A percentile compares a stretch with the other conserved stretches of the same genome.
phyloP scores from a whole-genome alignment of 352 stramenopile species.

The Halophytophthora batemanensis region DNA sequence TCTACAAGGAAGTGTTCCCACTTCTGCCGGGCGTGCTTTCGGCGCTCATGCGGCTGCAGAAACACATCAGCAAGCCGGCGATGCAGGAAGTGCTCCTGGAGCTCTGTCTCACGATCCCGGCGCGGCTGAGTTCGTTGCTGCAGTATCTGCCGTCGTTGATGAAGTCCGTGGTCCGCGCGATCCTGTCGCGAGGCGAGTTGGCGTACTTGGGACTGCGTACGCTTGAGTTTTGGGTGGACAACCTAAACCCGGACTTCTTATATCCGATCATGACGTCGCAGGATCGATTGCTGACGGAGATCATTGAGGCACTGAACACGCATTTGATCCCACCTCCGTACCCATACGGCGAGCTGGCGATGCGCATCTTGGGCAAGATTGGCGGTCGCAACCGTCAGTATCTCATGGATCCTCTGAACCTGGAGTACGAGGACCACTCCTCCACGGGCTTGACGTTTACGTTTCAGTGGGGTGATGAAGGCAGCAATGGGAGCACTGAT shows the following conservation, averaged over 20 bases:
- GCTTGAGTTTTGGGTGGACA: slow-evolving; percentile 99
- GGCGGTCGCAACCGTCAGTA: slow-evolving; percentile 91
- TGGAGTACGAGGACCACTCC: slow-evolving; percentile 50
- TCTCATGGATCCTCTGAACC: slow-evolving; percentile 77
- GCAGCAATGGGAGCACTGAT: slow-evolving; percentile 13
- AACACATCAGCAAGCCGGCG: slow-evolving; percentile 75
- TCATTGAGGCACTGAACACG: slow-evolving; percentile 95
- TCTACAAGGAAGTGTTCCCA: slow-evolving; percentile 96
- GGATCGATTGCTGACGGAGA: slow-evolving; percentile 87
- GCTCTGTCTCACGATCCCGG: slow-evolving; percentile 95
- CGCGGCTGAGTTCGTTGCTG: slow-evolving; percentile 93
- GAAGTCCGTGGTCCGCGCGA: slow-evolving; percentile 92
- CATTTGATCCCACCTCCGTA: slow-evolving; percentile 97
- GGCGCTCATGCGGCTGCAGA: slow-evolving; percentile 92
- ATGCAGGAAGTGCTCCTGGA: slow-evolving; percentile 94
- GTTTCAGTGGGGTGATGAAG: slow-evolving; percentile 44
- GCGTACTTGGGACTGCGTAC: slow-evolving; percentile 94
- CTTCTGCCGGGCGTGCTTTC: slow-evolving; percentile 93
- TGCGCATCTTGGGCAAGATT: slow-evolving; percentile 97
- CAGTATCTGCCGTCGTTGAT: slow-evolving; percentile 97
- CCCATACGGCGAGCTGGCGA: slow-evolving; percentile 94
- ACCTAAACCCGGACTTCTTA: slow-evolving; percentile 97
- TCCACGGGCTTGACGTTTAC: slow-evolving; percentile 46
- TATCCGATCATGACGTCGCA: slow-evolving; percentile 92
- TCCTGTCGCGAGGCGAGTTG: slow-evolving; percentile 93